phyloP scores from a whole-genome alignment of 352 stramenopile species.

The Phytophthora lateralis region DNA sequence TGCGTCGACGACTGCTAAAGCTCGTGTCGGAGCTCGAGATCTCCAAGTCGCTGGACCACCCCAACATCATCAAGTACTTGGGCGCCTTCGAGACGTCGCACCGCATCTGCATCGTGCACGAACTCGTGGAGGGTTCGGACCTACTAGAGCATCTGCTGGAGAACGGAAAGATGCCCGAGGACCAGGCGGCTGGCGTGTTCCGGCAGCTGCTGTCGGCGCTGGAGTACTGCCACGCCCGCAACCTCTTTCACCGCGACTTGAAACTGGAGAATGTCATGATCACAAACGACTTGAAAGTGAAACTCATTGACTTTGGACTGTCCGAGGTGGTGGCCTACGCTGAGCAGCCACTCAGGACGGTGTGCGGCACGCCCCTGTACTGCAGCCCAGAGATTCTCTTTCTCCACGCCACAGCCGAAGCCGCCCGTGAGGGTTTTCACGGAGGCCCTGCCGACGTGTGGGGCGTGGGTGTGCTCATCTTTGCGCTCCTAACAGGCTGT shows the following conservation, averaged over 20 bases:
- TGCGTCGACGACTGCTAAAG: conserved; percentile 74
- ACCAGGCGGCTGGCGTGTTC: conserved; percentile 60
- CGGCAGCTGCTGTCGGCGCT: conserved; percentile 92
- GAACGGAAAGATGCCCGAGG: conserved; percentile 74
- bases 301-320: conserved; percentile 97
- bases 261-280: conserved; percentile 97
- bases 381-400: conserved; percentile 84
- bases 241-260: conserved; percentile 95
- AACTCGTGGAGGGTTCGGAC: conserved; percentile 77
- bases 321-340: conserved; percentile 83
- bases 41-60: conserved; percentile 67
- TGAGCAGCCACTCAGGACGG: conserved; percentile 69
- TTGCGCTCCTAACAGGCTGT: conserved; percentile 81
- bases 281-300: conserved; percentile 91
- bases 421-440: conserved; percentile 47
- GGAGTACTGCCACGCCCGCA: conserved; percentile 90
- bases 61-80: conserved; percentile 81
- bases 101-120: conserved; percentile 80
- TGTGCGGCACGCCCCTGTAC: conserved; percentile 84
- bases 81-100: conserved; percentile 81
- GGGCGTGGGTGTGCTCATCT: conserved; percentile 82
- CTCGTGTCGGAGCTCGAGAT: conserved; percentile 87
- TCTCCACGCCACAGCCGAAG: conserved; percentile 39
- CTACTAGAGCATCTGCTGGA: conserved; percentile 75
- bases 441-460: conserved; percentile 77